Evolutionary conservation across 2,329 filamentous ascomycete species (phyloP), one percentile per base, ranked within the genome.

Genomic region (Fusarium redolens): DNA sequence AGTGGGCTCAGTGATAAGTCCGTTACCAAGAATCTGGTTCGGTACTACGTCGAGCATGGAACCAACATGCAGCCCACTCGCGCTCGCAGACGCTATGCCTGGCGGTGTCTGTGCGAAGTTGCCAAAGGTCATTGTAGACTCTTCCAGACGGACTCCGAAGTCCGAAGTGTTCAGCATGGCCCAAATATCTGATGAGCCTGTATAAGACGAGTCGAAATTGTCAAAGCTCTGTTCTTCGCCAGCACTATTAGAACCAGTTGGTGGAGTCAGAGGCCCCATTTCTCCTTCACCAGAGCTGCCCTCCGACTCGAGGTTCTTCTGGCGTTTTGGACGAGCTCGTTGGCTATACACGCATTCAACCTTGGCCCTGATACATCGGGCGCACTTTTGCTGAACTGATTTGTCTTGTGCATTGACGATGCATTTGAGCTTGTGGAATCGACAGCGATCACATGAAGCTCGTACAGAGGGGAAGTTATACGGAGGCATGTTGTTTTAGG

Each of bases 381-480:
- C 41, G 31, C 54, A 57, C 9, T 57, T 57, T 33, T 57, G 38
- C 13, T 45, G 30, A 7, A 15, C 22, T 8, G 54, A 30, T 25
- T 47, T 57, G 54, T 35, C 38, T 47, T 47, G 22, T 25, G 41
- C 22, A 43, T 57, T 30, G 40, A 35, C n/a, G 41, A 47, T 57
- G 54, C 54, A 57, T 10, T 57, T 57, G 28, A 57, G 54, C 54
- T 57, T 57, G 40, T 57, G 54, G 18, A 57, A 57, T 35, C 40
- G 54, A 1, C 40, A 57, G 11, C 54, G 54, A 47, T 57, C 40
- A 57, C 54, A 57, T 57, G 54, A 57, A 47, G 54, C 54, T 37
- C 40, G 40, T 4, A 57, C n/a, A 5, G 54, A 57, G 28, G 41
- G 54, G 54, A 57, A 57, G 30, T 35, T 57, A 31, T 55, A 43